These are phyloP conservation scores for Orbilia ellipsospora DNA, from an alignment of 2,329 filamentous ascomycete genomes.

Conservation along the genomic window DNA sequence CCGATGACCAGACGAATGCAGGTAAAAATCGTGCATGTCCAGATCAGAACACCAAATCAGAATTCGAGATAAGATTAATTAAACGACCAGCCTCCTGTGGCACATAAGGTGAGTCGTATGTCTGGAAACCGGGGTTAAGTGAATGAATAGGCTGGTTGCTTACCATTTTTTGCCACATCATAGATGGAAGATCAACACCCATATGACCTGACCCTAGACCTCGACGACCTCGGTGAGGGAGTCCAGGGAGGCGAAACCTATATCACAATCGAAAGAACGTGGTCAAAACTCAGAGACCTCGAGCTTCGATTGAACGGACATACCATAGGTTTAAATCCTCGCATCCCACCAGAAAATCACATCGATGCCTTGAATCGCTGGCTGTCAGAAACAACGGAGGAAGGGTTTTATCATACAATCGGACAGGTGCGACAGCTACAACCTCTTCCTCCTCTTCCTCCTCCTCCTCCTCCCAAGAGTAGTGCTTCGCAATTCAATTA, in stretches of 20 bases:
- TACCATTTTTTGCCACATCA: slow-evolving; percentile 32
- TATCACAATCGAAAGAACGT: slow-evolving; percentile 30
- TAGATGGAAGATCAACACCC: slow-evolving; percentile 28
- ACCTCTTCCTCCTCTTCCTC: too few relatives aligned
- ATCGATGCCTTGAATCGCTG: slow-evolving; percentile 22
- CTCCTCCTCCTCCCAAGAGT: background rate
- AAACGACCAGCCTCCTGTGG: background rate
- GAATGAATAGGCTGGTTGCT: background rate
- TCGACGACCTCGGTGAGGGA: slow-evolving; percentile 6
- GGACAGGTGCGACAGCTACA: slow-evolving; percentile 11
- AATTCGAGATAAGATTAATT: slow-evolving; percentile 25
- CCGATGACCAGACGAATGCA: slow-evolving; percentile 41
- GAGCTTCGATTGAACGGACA: slow-evolving; percentile 24
- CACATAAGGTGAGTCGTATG: slow-evolving; percentile 30
- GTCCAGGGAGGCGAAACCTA: background rate
- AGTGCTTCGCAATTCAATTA: background rate
- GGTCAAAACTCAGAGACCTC: slow-evolving; percentile 27
- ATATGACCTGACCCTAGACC: slow-evolving; percentile 17
- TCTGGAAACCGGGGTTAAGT: slow-evolving; percentile 1
- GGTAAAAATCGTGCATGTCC: slow-evolving; percentile 32
- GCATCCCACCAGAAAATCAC: background rate
- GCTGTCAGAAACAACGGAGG: slow-evolving; percentile 22
- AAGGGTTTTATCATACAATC: slow-evolving; percentile 37
- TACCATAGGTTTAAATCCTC: slow-evolving; percentile 1
- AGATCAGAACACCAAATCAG: slow-evolving; percentile 31